These are phyloP conservation scores for Talaromyces albobiverticillius DNA, from an alignment of 2,329 filamentous ascomycete species.

Conservation along the genomic window DNA sequence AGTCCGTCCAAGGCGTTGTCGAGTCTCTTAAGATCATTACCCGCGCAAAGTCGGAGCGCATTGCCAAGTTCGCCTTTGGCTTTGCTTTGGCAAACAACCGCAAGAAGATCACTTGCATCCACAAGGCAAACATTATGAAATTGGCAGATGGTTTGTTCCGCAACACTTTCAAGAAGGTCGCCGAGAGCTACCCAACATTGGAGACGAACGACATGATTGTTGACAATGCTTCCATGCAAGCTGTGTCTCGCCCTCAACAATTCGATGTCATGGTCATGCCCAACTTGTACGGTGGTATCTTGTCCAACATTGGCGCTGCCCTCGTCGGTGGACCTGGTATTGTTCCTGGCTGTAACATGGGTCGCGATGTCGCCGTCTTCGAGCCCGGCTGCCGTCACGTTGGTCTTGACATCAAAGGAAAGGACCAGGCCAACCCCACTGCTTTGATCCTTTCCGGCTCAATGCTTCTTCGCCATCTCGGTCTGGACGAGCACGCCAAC, in stretches of 20 bases:
- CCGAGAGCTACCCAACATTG: constrained; percentile 92
- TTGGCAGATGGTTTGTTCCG: constrained; percentile 98
- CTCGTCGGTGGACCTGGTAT: constrained; percentile 96
- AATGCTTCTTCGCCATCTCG: constrained; percentile 96
- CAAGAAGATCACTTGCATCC: constrained; percentile 99
- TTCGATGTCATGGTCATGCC: constrained; percentile 99
- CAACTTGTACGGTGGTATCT: constrained; percentile 96
- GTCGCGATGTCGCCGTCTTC: constrained; percentile 95
- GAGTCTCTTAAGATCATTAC: constrained; percentile 99
- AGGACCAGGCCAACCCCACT: constrained; percentile 98
- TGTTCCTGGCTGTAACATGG: constrained; percentile 99
- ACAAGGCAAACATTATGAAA: constrained; percentile 99
- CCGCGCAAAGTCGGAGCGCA: constrained; percentile 96
- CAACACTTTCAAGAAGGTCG: constrained; percentile 89
- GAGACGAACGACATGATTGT: constrained; percentile 99
- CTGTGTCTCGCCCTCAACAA: constrained; percentile 91
- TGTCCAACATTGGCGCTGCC: constrained; percentile 97
- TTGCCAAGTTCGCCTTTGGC: constrained; percentile 97
- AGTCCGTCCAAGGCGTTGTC: constrained; percentile 92
- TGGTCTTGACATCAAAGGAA: constrained; percentile 98
- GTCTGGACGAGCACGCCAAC: constrained; percentile 97
- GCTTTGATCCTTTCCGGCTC: constrained; percentile 91
- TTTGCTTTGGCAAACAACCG: constrained; percentile 98
- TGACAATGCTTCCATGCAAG: constrained; percentile 99
- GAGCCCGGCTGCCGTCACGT: constrained; percentile 99